These are phyloP conservation scores for Rhynchospora tenuis DNA, from an alignment of 176 grass and related monocot genomes.

Conservation along the genomic window DNA sequence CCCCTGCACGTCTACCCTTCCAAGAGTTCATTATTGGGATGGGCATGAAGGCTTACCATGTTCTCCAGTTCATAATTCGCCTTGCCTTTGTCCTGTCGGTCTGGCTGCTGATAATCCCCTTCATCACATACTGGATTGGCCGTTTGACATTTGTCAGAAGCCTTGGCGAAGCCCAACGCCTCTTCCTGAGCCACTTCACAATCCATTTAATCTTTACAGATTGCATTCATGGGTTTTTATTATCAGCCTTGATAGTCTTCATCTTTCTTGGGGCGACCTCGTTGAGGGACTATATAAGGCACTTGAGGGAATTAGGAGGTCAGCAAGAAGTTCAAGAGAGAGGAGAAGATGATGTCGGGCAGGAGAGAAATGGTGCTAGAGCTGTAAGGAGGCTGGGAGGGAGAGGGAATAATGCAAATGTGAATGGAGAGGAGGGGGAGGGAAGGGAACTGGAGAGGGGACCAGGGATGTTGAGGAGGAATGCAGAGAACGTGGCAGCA, in stretches of 20 bases:
- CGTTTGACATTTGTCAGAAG: conserved; percentile 85
- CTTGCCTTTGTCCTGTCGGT: conserved; percentile 96
- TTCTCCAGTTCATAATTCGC: conserved; percentile 85
- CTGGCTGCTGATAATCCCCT: conserved; percentile 99
- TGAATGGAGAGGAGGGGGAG: conserved; percentile 68
- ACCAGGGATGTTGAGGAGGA: conserved; percentile 76
- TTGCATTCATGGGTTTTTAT: conserved; percentile 91
- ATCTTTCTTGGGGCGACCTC: conserved; percentile 99
- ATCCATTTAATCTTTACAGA: conserved; percentile 90
- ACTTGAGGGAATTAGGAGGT: conserved; percentile 83
- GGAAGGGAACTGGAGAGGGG: conserved; percentile 72
- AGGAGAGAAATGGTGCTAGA: conserved; percentile 86
- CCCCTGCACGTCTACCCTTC: conserved; percentile 82
- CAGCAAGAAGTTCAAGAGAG: conserved; percentile 87
- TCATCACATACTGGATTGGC: conserved; percentile 99
- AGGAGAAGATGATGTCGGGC: conserved; percentile 55
- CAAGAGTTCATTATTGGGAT: conserved; percentile 96
- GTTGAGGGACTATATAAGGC: conserved; percentile 94
- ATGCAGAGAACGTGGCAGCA: conserved; percentile 97
- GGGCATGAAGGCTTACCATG: conserved; percentile 87
- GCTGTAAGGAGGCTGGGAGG: conserved; percentile 86
- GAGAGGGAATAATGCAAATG: conserved; percentile 57
- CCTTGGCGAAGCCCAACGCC: conserved; percentile 82
- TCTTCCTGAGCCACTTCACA: conserved; percentile 88
- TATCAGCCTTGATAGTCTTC: conserved; percentile 94